Evolutionary conservation across 306 rosid genomes (phyloP).

Genomic region (Trifolium pratense): DNA sequence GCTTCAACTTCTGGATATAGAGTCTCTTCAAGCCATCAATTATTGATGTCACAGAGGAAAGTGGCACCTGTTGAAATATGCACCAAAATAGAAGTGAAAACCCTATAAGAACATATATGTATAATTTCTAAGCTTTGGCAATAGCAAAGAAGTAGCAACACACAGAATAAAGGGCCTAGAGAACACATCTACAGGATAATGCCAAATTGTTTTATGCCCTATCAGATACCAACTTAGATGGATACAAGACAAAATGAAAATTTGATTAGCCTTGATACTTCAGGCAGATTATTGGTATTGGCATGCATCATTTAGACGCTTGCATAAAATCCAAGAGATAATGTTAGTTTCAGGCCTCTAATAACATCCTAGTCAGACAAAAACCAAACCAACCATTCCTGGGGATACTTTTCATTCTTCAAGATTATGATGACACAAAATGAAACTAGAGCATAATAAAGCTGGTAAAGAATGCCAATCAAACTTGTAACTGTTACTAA

Average conservation of each 20-base stretch:
- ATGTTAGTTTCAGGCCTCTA: slow-evolving; percentile 22
- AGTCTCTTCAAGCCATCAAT: slow-evolving; percentile 84
- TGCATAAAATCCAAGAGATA: slow-evolving; percentile 8
- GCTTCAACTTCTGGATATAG: slow-evolving; percentile 86
- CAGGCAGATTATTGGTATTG: background rate
- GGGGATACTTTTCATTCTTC: slow-evolving; percentile 8
- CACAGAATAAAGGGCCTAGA: slow-evolving; percentile 3
- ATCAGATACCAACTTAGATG: slow-evolving; percentile 16
- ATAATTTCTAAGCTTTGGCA: slow-evolving; percentile 1
- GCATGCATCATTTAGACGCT: background rate
- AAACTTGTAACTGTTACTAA: slow-evolving; percentile 8
- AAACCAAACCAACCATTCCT: slow-evolving; percentile 9
- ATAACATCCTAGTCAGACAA: slow-evolving; percentile 19
- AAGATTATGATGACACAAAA: slow-evolving; percentile 20
- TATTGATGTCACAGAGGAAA: slow-evolving; percentile 85
- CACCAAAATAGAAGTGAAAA: slow-evolving; percentile 29
- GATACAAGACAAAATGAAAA: background rate
- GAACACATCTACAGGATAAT: slow-evolving; percentile 7
- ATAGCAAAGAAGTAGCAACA: slow-evolving; percentile 30
- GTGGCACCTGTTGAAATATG: slow-evolving; percentile 59
- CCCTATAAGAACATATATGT: slow-evolving; percentile 2
- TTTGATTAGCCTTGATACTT: slow-evolving; percentile 2
- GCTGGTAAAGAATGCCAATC: slow-evolving; percentile 18
- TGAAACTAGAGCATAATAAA: slow-evolving; percentile 21
- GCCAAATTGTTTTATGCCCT: slow-evolving; percentile 1